These are phyloP conservation scores for Pittosporum tobira DNA, from an alignment of 129 eudicot genomes.

Conservation along the genomic window DNA sequence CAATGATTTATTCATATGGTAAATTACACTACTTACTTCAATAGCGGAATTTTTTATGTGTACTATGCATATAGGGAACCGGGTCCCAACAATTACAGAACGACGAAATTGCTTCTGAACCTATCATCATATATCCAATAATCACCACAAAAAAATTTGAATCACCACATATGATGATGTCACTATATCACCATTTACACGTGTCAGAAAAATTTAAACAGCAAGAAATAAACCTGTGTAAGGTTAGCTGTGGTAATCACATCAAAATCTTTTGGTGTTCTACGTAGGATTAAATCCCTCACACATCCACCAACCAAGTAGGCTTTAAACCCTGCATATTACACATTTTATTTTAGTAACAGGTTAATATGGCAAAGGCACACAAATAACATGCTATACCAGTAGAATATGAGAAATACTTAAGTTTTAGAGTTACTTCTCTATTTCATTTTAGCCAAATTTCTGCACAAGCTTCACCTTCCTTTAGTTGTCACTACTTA, in stretches of 20 bases:
- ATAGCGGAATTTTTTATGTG: slow-evolving; percentile 37
- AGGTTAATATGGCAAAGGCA: neutral
- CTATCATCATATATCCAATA: slow-evolving; percentile 22
- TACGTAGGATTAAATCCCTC: slow-evolving; percentile 75
- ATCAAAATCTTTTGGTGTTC: slow-evolving; percentile 82
- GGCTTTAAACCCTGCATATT: slow-evolving; percentile 65
- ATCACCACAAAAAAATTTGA: slow-evolving; percentile 8
- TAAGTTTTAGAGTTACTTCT: too few relatives aligned
- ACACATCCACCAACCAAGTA: slow-evolving; percentile 98
- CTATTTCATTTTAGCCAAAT: neutral
- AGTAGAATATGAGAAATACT: neutral
- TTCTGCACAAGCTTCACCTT: neutral
- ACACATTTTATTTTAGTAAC: neutral
- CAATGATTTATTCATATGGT: neutral
- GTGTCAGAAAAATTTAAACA: slow-evolving; percentile 9
- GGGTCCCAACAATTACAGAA: slow-evolving; percentile 51
- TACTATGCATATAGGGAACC: slow-evolving; percentile 78
- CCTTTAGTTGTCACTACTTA: neutral
- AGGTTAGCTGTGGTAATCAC: slow-evolving; percentile 80
- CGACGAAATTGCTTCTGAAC: slow-evolving; percentile 39
- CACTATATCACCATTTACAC: neutral
- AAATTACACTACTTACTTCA: slow-evolving; percentile 53
- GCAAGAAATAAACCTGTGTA: slow-evolving; percentile 30
- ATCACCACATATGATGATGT: neutral
- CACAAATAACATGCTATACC: neutral